phyloP scores from a whole-genome alignment of 805 yeast genomes.

The Saturnispora gosingensis region DNA sequence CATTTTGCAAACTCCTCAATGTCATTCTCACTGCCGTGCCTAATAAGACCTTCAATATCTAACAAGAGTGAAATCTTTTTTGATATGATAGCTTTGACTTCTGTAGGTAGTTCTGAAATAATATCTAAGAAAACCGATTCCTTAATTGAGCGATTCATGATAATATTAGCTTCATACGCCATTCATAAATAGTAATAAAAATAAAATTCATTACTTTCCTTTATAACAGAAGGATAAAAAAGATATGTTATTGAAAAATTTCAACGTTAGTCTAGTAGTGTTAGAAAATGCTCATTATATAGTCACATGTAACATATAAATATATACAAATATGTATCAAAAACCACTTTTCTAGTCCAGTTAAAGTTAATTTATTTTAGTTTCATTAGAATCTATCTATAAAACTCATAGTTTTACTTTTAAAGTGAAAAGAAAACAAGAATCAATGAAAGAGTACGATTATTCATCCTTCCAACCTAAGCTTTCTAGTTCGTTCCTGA shows the following conservation, averaged over 20 bases:
- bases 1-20: background rate
- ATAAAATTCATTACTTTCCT: background rate
- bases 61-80: background rate
- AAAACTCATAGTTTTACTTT: background rate
- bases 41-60: constrained; percentile 4
- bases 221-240: background rate
- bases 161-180: background rate
- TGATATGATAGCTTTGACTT: background rate
- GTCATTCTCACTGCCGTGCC: background rate
- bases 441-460: background rate
- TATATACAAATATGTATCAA: background rate
- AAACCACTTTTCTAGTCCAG: background rate
- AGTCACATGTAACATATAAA: background rate
- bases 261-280: background rate
- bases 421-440: background rate
- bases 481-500: constrained; percentile 60
- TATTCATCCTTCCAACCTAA: constrained; percentile 48
- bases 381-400: background rate
- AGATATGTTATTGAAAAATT: background rate
- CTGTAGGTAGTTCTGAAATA: background rate
- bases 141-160: background rate
- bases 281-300: background rate
- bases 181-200: background rate
- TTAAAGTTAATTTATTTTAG: background rate
- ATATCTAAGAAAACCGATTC: background rate